Conservation (phyloP, 1,139 yeast species). For the Taphrina pruni region DNA sequence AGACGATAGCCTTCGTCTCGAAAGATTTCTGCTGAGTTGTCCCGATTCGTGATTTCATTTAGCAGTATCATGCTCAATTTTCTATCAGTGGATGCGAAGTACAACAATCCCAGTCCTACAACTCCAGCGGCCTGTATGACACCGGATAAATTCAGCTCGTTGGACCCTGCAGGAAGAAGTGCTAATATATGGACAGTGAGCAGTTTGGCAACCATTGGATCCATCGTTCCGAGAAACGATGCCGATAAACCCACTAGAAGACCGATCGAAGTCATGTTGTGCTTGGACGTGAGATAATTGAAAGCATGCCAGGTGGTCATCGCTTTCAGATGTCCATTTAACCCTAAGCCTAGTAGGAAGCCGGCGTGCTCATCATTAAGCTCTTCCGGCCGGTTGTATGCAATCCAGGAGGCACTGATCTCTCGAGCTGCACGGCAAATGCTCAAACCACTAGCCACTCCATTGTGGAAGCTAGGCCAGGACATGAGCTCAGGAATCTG, state of each 20-base stretch:
- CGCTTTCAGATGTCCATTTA: slow-evolving; percentile 82
- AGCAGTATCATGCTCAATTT: slow-evolving; percentile 84
- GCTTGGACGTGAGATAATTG: slow-evolving; percentile 90
- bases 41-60: slow-evolving; percentile 63
- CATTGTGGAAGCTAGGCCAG: slow-evolving; percentile 94
- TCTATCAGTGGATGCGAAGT: slow-evolving; percentile 77
- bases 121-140: slow-evolving; percentile 91
- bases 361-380: slow-evolving; percentile 91
- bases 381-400: slow-evolving; percentile 76
- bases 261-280: slow-evolving; percentile 83
- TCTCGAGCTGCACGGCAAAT: slow-evolving; percentile 72
- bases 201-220: slow-evolving; percentile 84
- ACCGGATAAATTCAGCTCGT: slow-evolving; percentile 81
- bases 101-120: slow-evolving; percentile 85
- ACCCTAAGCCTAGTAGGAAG: slow-evolving; percentile 85
- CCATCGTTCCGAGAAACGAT: slow-evolving; percentile 81
- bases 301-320: slow-evolving; percentile 97
- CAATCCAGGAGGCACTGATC: slow-evolving; percentile 90
- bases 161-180: slow-evolving; percentile 85
- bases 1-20: slow-evolving; percentile 82
- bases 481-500: slow-evolving; percentile 61
- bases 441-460: slow-evolving; percentile 84
- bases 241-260: slow-evolving; percentile 91
- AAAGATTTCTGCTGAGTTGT: slow-evolving; percentile 23
- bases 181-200: slow-evolving; percentile 94